phyloP scores from a whole-genome alignment of 257 asterid species.

The Mentha longifolia region DNA sequence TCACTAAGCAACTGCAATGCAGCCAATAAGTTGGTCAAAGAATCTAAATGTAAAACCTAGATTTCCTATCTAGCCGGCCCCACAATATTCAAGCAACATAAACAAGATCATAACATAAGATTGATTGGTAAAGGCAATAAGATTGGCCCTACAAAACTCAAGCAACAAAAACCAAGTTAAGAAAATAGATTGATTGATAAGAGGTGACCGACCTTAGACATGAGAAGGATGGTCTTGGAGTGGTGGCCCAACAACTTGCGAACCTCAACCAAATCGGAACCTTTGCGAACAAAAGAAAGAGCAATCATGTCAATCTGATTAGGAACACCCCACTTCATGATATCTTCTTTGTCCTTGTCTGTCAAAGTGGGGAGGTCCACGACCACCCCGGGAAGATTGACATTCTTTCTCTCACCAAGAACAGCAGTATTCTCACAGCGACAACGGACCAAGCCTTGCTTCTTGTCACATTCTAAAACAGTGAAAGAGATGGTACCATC shows the following conservation, averaged over 20 bases:
- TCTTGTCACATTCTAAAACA: conserved; percentile 55
- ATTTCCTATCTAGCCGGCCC: background rate
- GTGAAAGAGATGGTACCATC: conserved; percentile 71
- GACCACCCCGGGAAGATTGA: conserved; percentile 73
- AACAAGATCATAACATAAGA: too few species aligned
- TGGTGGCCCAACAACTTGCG: conserved; percentile 68
- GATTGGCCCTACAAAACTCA: background rate
- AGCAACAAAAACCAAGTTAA: background rate
- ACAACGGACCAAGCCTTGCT: conserved; percentile 56
- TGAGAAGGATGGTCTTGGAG: conserved; percentile 68
- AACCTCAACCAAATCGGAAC: conserved; percentile 71
- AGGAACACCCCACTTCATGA: conserved; percentile 72
- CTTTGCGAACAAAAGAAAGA: conserved; percentile 76
- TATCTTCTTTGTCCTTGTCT: conserved; percentile 76
- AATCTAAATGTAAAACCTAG: background rate
- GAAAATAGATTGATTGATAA: background rate
- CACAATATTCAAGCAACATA: too few species aligned
- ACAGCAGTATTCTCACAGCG: conserved; percentile 73
- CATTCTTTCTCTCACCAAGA: conserved; percentile 76
- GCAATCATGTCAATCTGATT: conserved; percentile 75
- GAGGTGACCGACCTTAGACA: conserved; percentile 62
- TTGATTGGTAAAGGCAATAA: too few species aligned
- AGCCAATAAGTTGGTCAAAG: background rate
- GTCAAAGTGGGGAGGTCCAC: conserved; percentile 78
- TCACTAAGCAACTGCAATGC: background rate